Evolutionary conservation across 2,329 filamentous ascomycete species (phyloP).

Genomic region (Fusarium agapanthi): DNA sequence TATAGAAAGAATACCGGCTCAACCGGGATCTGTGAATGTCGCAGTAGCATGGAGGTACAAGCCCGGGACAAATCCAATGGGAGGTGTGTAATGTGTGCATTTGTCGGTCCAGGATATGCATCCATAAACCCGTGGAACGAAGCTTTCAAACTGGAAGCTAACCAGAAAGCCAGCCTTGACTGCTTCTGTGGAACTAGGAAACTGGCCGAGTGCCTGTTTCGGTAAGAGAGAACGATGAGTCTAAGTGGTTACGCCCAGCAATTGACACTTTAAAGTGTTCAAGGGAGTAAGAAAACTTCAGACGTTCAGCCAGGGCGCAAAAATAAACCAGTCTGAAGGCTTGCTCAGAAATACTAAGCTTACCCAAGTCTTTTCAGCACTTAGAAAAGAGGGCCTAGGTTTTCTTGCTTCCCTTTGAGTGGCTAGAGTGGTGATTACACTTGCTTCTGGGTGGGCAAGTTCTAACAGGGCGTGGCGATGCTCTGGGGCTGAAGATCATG

Average conservation of each 20-base stretch:
- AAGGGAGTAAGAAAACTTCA: background rate
- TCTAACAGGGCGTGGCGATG: constrained; percentile 25
- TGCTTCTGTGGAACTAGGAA: constrained; percentile 10
- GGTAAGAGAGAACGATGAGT: background rate
- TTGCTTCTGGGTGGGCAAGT: constrained; percentile 13
- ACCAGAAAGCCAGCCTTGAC: constrained; percentile 9
- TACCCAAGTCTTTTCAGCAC: background rate
- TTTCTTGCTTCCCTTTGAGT: background rate
- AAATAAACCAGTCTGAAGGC: background rate
- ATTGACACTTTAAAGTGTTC: background rate
- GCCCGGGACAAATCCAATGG: constrained; percentile 2
- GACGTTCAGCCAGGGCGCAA: background rate
- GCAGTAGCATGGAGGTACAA: constrained; percentile 13
- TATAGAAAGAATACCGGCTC: constrained; percentile 15
- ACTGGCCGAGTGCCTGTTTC: background rate
- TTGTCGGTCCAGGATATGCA: background rate
- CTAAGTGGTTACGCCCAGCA: background rate
- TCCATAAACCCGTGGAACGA: background rate
- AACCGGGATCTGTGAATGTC: constrained; percentile 10
- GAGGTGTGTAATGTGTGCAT: constrained; percentile 1
- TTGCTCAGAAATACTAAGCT: background rate
- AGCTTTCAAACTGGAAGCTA: constrained; percentile 7
- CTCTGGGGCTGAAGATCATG: constrained; percentile 36
- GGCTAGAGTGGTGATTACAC: constrained; percentile 2
- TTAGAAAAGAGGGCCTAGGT: background rate